Evolutionary conservation across 257 asterid genomes (phyloP).

Genomic region (Nicotiana noctiflora): DNA sequence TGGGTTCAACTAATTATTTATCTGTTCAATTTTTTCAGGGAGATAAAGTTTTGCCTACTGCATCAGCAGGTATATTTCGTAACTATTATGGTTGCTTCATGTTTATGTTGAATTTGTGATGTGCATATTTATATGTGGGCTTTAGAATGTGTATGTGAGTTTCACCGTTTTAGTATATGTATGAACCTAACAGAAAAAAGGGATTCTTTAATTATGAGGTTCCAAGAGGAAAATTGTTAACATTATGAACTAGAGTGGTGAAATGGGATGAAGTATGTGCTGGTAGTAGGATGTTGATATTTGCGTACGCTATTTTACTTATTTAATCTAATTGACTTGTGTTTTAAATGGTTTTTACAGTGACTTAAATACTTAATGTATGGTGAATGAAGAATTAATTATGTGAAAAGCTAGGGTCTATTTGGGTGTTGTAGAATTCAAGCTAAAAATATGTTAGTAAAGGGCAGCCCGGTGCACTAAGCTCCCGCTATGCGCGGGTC

Average conservation of each 20-base stretch:
- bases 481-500: too few relatives aligned
- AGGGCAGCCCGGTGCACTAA: too few relatives aligned
- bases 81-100: neutral
- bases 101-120: neutral
- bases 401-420: neutral
- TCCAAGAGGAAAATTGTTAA: neutral
- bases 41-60: slow-evolving; percentile 3
- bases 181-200: neutral
- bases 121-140: neutral
- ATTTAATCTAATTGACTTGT: neutral
- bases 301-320: neutral
- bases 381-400: neutral
- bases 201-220: neutral
- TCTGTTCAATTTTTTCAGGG: slow-evolving; percentile 9
- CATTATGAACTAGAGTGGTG: neutral
- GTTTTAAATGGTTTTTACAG: neutral
- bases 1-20: neutral
- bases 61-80: neutral
- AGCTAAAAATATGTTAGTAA: neutral
- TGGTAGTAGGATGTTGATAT: neutral
- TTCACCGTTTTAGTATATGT: neutral
- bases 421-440: neutral
- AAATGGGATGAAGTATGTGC: neutral
- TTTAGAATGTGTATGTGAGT: neutral
- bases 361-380: neutral